Evolutionary conservation across 2,329 filamentous ascomycete species (phyloP).

Genomic region (Stylonectria norvegica): DNA sequence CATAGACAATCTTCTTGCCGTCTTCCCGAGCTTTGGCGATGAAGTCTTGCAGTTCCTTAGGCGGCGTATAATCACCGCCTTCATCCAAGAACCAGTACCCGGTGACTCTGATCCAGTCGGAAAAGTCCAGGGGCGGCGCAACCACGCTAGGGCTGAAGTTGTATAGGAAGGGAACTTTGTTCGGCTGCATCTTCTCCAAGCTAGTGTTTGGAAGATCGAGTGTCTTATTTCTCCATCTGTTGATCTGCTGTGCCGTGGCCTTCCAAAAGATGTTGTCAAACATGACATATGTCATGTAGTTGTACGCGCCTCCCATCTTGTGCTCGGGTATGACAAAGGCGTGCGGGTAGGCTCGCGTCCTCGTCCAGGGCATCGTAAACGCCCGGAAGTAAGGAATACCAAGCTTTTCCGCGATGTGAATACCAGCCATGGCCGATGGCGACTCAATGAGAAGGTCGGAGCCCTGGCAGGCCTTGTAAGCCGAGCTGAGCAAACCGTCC

Average conservation of each 20-base stretch:
- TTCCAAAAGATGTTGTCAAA: constrained; percentile 98
- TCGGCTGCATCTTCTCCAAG: constrained; percentile 87
- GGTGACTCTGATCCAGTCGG: constrained; percentile 95
- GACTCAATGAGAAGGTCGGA: constrained; percentile 92
- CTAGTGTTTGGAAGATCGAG: constrained; percentile 77
- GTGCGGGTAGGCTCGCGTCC: constrained; percentile 91
- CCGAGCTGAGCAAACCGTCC: constrained; percentile 77
- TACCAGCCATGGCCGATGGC: constrained; percentile 93
- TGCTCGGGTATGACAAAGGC: constrained; percentile 90
- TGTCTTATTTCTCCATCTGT: constrained; percentile 82
- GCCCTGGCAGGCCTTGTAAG: constrained; percentile 79
- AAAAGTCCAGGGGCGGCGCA: constrained; percentile 90
- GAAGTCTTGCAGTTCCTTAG: constrained; percentile 72
- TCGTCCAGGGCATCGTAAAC: constrained; percentile 98
- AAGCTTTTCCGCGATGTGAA: constrained; percentile 93
- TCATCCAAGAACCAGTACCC: constrained; percentile 98
- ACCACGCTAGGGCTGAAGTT: constrained; percentile 95
- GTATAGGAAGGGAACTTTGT: constrained; percentile 97
- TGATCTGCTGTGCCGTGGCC: constrained; percentile 84
- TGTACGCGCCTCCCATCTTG: constrained; percentile 94
- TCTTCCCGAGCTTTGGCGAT: constrained; percentile 80
- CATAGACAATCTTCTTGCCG: constrained; percentile 88
- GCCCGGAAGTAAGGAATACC: constrained; percentile 93
- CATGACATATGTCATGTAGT: constrained; percentile 91
- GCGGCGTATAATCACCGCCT: constrained; percentile 64